Conservation (phyloP, 257 asterid species). For the Ballota nigra region DNA sequence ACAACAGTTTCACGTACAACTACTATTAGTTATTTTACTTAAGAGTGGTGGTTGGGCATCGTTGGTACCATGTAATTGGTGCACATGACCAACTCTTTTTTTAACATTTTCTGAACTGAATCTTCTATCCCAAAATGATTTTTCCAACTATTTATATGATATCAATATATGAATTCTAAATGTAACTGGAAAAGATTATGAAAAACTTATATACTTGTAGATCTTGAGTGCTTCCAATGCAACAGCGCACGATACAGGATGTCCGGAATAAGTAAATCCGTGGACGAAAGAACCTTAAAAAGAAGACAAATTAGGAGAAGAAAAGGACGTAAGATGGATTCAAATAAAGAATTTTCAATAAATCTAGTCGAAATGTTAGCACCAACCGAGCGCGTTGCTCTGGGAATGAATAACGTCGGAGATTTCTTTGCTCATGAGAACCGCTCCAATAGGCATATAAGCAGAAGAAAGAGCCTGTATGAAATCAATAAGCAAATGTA, state of each 20-base stretch:
- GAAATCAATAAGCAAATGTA: neutral
- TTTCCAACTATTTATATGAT: too few relatives aligned
- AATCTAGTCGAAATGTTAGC: too few relatives aligned
- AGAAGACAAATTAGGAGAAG: neutral
- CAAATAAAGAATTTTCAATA: neutral
- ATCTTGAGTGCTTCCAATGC: conserved; percentile 88
- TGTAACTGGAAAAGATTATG: neutral
- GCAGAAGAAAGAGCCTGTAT: conserved; percentile 91
- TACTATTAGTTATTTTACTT: too few relatives aligned
- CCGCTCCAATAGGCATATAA: conserved; percentile 93
- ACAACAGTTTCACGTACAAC: too few relatives aligned
- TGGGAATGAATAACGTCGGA: conserved; percentile 80
- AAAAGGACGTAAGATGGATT: neutral
- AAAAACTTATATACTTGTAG: conserved; percentile 70
- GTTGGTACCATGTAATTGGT: too few relatives aligned
- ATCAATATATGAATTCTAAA: neutral
- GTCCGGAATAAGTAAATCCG: conserved; percentile 97
- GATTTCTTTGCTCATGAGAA: conserved; percentile 79
- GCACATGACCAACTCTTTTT: too few relatives aligned
- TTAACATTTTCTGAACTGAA: too few relatives aligned
- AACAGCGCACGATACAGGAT: conserved; percentile 95
- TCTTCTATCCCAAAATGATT: too few relatives aligned
- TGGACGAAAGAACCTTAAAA: conserved; percentile 76
- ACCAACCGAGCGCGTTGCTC: conserved; percentile 84
- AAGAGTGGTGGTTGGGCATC: too few relatives aligned